A percentile compares a stretch with the other conserved stretches of the same genome.
phyloP scores from a whole-genome alignment of 495 filamentous ascomycete species.

The Aspergillus hancockii region DNA sequence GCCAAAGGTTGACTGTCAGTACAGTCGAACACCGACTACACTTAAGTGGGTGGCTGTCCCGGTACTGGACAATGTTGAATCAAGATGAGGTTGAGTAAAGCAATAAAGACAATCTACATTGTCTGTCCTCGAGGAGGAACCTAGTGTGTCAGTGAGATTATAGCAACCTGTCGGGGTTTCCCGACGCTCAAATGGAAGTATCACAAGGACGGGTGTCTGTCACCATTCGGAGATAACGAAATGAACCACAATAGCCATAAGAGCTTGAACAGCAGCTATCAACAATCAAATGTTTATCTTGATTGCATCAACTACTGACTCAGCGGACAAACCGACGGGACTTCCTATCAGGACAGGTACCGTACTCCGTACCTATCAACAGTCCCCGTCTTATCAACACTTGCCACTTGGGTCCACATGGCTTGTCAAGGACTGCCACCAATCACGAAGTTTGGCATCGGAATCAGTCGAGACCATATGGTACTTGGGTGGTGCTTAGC shows the following conservation, averaged over 20 bases:
- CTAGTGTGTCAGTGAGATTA: not conserved
- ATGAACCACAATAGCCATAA: not conserved
- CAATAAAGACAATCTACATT: not conserved
- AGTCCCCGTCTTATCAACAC: slow-evolving; percentile 16
- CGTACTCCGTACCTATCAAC: slow-evolving; percentile 21
- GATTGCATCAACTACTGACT: too few species aligned
- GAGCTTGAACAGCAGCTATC: not conserved
- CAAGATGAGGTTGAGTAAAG: not conserved
- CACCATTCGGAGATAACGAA: not conserved
- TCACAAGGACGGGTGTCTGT: not conserved
- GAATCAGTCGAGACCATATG: slow-evolving; percentile 7
- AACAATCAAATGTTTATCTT: too few species aligned
- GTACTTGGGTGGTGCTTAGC: slow-evolving; percentile 2
- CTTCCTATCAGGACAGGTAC: not conserved
- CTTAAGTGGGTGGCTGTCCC: too few species aligned
- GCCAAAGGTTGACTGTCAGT: not conserved
- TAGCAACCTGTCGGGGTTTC: not conserved
- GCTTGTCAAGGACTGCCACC: slow-evolving; percentile 9
- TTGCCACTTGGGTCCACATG: slow-evolving; percentile 10
- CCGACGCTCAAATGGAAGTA: not conserved
- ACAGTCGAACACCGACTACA: too few species aligned
- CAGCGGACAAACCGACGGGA: not conserved
- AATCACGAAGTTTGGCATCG: slow-evolving; percentile 5
- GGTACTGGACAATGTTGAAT: not conserved
- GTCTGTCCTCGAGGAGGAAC: not conserved